Percentiles rank a stretch among this genome's conserved stretches.
Evolutionary conservation across 495 filamentous ascomycete genomes (phyloP).

Genomic region (Aspergillus asperescens): DNA sequence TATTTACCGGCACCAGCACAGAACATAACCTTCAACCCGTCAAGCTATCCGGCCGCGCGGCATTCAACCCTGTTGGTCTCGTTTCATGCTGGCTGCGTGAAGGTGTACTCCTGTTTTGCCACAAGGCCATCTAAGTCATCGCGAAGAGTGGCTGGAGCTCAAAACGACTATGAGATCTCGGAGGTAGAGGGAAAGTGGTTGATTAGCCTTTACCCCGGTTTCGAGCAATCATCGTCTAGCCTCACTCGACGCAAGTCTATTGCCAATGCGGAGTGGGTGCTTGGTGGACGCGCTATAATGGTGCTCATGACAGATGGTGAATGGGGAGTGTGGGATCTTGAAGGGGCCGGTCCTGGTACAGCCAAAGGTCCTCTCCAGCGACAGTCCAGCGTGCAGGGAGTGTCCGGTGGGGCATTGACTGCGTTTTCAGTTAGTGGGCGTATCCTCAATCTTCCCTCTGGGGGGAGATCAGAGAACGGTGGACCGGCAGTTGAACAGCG

Average conservation of each 20-base stretch:
- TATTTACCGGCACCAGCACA: slow-evolving; percentile 60
- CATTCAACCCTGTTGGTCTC: slow-evolving; percentile 62
- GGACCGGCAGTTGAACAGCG: slow-evolving; percentile 35
- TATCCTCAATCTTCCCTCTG: slow-evolving; percentile 40
- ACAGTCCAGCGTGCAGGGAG: slow-evolving; percentile 50
- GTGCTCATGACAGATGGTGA: slow-evolving; percentile 76
- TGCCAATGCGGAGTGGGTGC: slow-evolving; percentile 76
- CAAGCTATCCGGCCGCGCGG: slow-evolving; percentile 49
- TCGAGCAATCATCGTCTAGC: slow-evolving; percentile 41
- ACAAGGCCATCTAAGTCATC: slow-evolving; percentile 24
- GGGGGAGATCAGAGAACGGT: slow-evolving; percentile 31
- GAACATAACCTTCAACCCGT: slow-evolving; percentile 69
- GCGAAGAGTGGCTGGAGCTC: slow-evolving; percentile 23
- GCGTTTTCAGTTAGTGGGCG: slow-evolving; percentile 66
- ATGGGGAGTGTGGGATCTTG: slow-evolving; percentile 92
- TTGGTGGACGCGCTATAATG: slow-evolving; percentile 71
- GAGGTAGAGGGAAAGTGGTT: slow-evolving; percentile 53
- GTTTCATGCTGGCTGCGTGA: slow-evolving; percentile 61
- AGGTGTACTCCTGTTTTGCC: slow-evolving; percentile 55
- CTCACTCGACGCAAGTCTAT: slow-evolving; percentile 62
- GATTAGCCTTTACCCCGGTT: slow-evolving; percentile 64
- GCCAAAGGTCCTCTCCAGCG: slow-evolving; percentile 51
- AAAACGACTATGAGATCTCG: slow-evolving; percentile 29
- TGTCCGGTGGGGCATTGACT: slow-evolving; percentile 59
- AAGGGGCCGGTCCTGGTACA: slow-evolving; percentile 55